Percentiles rank a stretch among this genome's conserved stretches.
Conservation (phyloP, 2,329 filamentous ascomycete genomes). For the Catunica adiposa region DNA sequence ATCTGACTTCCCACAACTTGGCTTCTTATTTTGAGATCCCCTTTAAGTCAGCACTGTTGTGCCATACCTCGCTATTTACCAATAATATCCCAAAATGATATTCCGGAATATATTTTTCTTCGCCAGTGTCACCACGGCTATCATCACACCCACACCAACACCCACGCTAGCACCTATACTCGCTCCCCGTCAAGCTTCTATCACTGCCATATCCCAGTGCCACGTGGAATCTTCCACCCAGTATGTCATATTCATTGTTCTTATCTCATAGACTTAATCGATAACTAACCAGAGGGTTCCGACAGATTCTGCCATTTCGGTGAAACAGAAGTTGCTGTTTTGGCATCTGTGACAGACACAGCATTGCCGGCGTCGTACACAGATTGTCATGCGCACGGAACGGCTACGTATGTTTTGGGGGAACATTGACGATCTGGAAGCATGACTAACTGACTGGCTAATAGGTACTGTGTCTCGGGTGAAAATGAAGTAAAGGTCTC, state of each 20-base stretch:
- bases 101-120: not conserved
- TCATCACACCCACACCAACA: not conserved
- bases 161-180: not conserved
- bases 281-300: not conserved
- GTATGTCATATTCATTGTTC: not conserved
- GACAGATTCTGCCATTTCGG: conserved; percentile 29
- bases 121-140: not conserved
- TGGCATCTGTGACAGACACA: conserved; percentile 34
- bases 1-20: not conserved
- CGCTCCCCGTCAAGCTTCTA: not conserved
- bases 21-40: not conserved
- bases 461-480: conserved; percentile 24
- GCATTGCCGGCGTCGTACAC: conserved; percentile 44
- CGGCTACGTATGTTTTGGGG: conserved; percentile 31
- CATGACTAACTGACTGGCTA: not conserved
- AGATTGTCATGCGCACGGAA: conserved; percentile 45
- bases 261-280: not conserved
- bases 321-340: conserved; percentile 27
- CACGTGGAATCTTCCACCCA: conserved; percentile 10
- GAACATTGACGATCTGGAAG: not conserved
- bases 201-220: conserved; percentile 9
- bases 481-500: conserved; percentile 28
- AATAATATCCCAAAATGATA: not conserved
- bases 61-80: too few species aligned
- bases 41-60: too few species aligned